Base-by-base conservation (phyloP, 225 moss, liverwort and hornwort species). In the Sphagnum contortum region DNA sequence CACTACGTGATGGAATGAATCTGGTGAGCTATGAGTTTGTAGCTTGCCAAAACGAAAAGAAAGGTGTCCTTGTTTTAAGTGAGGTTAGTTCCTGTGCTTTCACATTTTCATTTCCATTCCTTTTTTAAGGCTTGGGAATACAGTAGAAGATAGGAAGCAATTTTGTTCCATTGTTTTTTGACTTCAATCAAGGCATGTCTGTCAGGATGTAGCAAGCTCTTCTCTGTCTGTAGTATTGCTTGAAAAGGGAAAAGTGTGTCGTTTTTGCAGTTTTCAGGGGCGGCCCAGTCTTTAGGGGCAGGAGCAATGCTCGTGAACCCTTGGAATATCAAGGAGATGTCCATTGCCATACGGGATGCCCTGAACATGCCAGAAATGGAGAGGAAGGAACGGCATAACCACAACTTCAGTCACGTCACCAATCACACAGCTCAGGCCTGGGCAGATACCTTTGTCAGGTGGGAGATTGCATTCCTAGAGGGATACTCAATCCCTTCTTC, bases 1-100 rank as follows among this genome's bases (percentile, higher is more conserved):
- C 96, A 5, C 72, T 98, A 53, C 83, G 96, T 68, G 96, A 98
- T 71, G 96, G 96, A 46, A 98, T 98, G 96, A 98, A 98, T 72
- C 92, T 98, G 56, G 96, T 98, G 62, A 98, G 96, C 77, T 98
- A 98, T 51, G 96, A 98, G 76, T 98, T 87, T 57, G 96, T 98
- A 47, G 92, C 96, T 64, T 98, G 96, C 78, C 96, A 98, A 71
- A 82, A 79, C 73, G 71, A 74, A 12, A 89, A 85, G 80, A 90
- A 84, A 75, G 96, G 96, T 7, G 96, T 92, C 52, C 73, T 98
- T 55, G 85, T 98, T 8, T 58, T 98, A 61, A 98, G 96, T 72
- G 96, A 83, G 86, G 86, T 86, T 69, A 68, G 82, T 75, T 60
- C 29, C 29, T 29, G 29, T 29, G 29, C 29, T 29, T 29, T 29